phyloP scores from a whole-genome alignment of 139 green algal species.

The Coelastrella sp. region DNA sequence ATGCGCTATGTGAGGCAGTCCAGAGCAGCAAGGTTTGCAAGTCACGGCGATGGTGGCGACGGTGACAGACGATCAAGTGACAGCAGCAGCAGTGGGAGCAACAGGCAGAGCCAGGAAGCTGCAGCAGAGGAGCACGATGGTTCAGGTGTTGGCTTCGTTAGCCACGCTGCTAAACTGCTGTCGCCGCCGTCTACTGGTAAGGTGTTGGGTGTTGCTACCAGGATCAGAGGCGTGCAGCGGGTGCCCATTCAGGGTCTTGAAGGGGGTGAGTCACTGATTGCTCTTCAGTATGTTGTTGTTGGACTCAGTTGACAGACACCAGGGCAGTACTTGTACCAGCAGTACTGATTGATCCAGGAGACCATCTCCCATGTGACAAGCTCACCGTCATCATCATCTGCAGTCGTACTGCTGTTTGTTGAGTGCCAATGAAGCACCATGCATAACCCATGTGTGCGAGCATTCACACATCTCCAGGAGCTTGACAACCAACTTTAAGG shows the following conservation, averaged over 20 bases:
- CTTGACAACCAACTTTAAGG: too few relatives aligned
- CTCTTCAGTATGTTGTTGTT: too few relatives aligned
- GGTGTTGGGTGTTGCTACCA: neutral
- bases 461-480: too few relatives aligned
- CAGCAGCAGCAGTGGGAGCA: constrained; percentile 12
- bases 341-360: too few relatives aligned
- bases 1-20: neutral
- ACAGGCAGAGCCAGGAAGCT: neutral
- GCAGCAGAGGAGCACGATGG: constrained; percentile 4
- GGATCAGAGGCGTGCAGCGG: neutral
- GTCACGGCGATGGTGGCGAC: neutral
- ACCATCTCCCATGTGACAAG: too few relatives aligned
- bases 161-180: constrained; percentile 1
- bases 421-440: too few relatives aligned
- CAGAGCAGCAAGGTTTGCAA: neutral
- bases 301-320: too few relatives aligned
- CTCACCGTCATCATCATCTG: too few relatives aligned
- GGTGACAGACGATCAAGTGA: neutral
- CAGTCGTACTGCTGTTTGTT: too few relatives aligned
- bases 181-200: constrained; percentile 13
- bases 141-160: neutral
- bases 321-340: too few relatives aligned
- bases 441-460: too few relatives aligned
- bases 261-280: neutral
- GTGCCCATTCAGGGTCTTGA: neutral